Evolutionary conservation across 2,329 filamentous ascomycete genomes (phyloP).

Genomic region (Apiospora pterosperma): DNA sequence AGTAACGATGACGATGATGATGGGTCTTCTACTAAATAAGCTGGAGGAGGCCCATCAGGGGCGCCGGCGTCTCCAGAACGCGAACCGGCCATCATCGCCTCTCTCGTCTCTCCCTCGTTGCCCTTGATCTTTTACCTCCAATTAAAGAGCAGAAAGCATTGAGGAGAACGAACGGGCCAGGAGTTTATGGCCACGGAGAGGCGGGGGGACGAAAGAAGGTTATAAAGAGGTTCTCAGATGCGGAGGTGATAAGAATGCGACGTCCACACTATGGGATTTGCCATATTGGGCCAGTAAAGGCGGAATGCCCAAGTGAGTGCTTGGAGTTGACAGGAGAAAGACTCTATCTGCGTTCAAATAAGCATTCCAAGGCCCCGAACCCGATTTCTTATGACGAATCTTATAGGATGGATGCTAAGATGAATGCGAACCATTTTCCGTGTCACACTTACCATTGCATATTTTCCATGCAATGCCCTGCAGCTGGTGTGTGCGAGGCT

Average conservation of each 20-base stretch:
- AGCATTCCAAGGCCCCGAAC: not conserved
- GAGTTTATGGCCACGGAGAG: not conserved
- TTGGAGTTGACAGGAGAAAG: not conserved
- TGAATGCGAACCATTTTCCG: not conserved
- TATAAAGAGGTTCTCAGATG: not conserved
- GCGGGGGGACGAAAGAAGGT: not conserved
- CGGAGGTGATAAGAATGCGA: not conserved
- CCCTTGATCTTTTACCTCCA: not conserved
- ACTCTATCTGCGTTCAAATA: not conserved
- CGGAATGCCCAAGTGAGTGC: no score
- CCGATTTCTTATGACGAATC: not conserved
- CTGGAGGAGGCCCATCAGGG: not conserved
- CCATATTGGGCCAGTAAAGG: no score
- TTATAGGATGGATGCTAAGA: not conserved
- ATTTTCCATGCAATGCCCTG: not conserved
- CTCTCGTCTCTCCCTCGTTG: not conserved
- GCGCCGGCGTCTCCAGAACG: not conserved
- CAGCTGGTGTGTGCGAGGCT: not conserved
- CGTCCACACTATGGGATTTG: not conserved
- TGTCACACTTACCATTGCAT: not conserved
- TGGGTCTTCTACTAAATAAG: not conserved
- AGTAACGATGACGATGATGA: constrained; percentile 43
- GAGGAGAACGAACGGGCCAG: not conserved
- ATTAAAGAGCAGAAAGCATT: not conserved
- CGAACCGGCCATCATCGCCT: not conserved